A percentile compares a stretch with the other conserved stretches of the same genome.
Evolutionary conservation across 1,139 yeast genomes (phyloP).

Genomic region (Wickerhamomyces sp.): DNA sequence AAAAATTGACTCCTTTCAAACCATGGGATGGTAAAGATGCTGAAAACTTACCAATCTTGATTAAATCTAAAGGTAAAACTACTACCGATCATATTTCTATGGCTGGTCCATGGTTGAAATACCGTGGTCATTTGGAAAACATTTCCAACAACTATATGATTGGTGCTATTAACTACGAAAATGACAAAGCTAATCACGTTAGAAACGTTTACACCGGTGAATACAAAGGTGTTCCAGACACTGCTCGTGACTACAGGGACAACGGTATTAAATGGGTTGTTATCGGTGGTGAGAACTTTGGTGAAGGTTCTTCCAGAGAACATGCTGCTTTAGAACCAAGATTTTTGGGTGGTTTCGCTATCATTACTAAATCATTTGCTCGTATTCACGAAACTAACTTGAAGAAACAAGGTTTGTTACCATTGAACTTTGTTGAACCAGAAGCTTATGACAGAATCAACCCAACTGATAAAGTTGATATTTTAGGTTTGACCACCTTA

Average conservation of each 20-base stretch:
- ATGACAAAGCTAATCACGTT: constrained; percentile 89
- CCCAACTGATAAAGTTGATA: constrained; percentile 86
- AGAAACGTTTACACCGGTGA: constrained; percentile 90
- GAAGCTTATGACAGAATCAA: constrained; percentile 92
- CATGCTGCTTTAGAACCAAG: constrained; percentile 99
- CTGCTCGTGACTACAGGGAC: constrained; percentile 93
- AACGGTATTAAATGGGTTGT: constrained; percentile 94
- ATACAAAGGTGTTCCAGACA: constrained; percentile 93
- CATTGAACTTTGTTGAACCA: constrained; percentile 85
- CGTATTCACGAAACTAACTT: constrained; percentile 94
- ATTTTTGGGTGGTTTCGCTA: constrained; percentile 97
- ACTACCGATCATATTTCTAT: constrained; percentile 98
- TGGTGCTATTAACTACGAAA: constrained; percentile 98
- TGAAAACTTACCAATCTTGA: constrained; percentile 81
- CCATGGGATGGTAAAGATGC: constrained; percentile 98
- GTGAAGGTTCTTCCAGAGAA: constrained; percentile 99
- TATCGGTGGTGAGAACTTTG: constrained; percentile 97
- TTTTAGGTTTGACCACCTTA: constrained; percentile 76
- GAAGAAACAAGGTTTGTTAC: constrained; percentile 97
- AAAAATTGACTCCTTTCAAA: constrained; percentile 83
- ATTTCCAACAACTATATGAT: constrained; percentile 98
- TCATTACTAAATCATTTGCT: constrained; percentile 95
- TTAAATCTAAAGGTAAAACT: constrained; percentile 96
- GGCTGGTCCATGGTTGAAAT: constrained; percentile 99
- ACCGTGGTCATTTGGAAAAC: constrained; percentile 99